Evolutionary conservation across 1,139 yeast genomes (phyloP), one percentile per base, ranked within the genome.

Genomic region (Hyphopichia khmerensis): DNA sequence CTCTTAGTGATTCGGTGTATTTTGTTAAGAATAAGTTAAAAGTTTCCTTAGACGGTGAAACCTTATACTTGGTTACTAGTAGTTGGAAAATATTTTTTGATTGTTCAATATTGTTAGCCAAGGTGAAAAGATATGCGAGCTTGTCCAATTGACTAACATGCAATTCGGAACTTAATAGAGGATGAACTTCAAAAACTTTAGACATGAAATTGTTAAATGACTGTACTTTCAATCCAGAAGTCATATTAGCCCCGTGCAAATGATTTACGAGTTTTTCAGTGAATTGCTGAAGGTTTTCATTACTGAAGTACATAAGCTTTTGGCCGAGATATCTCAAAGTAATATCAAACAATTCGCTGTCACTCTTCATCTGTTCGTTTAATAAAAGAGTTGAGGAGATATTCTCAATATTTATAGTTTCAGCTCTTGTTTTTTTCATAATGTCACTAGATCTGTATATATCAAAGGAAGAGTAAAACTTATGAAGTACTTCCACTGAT

Each of bases 41-140:
- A 1, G 71, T 60, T 3, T 51, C 51, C 1, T 43, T 35, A 4
- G 64, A 53, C 1, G 77, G 77, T 15, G 65, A 51, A 1, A 48
- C 36, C 11, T 47, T 43, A 16, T 52, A 49, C 9, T 44, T 39
- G 7, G 51, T 43, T 2, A 67, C 50, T 36, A 70, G 43, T 3
- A 42, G 35, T 2, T 44, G 21, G 26, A 71, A 48, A 2, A 62
- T 36, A 3, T 45, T 40, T n/a, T 41, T 46, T 0, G 69, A 61
- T 3, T 50, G 45, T 1, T 47, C 38, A 4, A 53, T 32, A 39
- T 65, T 52, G 2, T 57, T 50, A 1, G 62, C 48, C 13, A 49
- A 46, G 2, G 59, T 51, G 32, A 65, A 49, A 10, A 65, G 47
- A 29, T 44, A 45, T 2, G 67, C 64, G 31, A 70, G 51, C 15